Evolutionary conservation across 1,284 basidiomycete species (phyloP).

Genomic region (Puccinia hordei): DNA sequence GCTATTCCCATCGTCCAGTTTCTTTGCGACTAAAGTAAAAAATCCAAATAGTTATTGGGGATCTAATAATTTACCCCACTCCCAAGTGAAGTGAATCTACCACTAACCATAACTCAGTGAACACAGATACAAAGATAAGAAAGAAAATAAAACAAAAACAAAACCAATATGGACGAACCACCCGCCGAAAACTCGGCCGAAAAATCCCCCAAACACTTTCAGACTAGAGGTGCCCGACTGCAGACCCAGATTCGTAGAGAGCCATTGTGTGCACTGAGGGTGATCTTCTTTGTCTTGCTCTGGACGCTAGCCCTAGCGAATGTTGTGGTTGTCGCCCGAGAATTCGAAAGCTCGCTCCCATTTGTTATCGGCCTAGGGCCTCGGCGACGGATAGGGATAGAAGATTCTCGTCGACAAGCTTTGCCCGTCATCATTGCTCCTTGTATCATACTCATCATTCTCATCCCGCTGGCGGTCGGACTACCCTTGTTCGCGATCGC

Average conservation of each 20-base stretch:
- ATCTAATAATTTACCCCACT: neutral
- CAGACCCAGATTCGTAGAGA: conserved; percentile 2
- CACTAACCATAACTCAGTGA: neutral
- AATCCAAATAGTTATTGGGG: neutral
- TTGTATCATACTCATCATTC: neutral
- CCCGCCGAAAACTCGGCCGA: too few relatives aligned
- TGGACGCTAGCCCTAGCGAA: conserved; percentile 16
- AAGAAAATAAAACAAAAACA: too few relatives aligned
- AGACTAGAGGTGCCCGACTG: neutral
- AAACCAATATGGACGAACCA: neutral
- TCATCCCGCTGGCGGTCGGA: conserved; percentile 8
- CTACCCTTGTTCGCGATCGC: conserved; percentile 16
- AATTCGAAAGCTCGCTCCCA: conserved; percentile 10
- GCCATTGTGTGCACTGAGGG: neutral
- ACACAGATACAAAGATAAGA: too few relatives aligned
- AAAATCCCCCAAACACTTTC: neutral
- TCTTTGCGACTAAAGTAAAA: too few relatives aligned
- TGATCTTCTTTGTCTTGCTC: neutral
- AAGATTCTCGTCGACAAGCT: conserved; percentile 17
- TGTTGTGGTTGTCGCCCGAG: conserved; percentile 8
- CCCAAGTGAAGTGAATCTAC: neutral
- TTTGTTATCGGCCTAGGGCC: conserved; percentile 12
- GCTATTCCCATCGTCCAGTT: too few relatives aligned
- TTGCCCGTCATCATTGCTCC: conserved; percentile 10
- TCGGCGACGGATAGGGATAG: neutral